Percentiles rank a stretch among this genome's conserved stretches.
Evolutionary conservation across 1,284 basidiomycete species (phyloP).

Genomic region (Chondrostereum purpureum): DNA sequence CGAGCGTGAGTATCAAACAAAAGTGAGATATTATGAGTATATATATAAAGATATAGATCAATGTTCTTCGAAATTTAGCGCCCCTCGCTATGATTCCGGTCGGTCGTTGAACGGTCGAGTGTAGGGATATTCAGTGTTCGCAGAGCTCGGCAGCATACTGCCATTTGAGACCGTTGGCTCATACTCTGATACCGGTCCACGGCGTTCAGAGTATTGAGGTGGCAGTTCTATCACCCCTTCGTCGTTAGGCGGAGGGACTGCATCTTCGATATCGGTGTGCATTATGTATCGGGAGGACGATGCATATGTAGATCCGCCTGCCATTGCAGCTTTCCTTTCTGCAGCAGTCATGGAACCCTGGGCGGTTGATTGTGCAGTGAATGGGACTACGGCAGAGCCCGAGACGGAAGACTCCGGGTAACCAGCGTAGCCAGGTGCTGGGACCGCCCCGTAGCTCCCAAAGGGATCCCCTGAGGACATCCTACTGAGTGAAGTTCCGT

Average conservation of each 20-base stretch:
- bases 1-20: too few relatives aligned
- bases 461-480: too few relatives aligned
- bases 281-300: conserved; percentile 57
- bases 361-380: conserved; percentile 7
- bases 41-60: too few relatives aligned
- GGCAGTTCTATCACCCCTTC: conserved; percentile 67
- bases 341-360: conserved; percentile 25
- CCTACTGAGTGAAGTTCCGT: background rate
- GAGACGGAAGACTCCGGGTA: background rate
- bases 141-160: too few relatives aligned
- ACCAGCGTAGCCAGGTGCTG: background rate
- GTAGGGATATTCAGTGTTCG: too few relatives aligned
- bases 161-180: too few relatives aligned
- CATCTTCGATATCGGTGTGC: conserved; percentile 66
- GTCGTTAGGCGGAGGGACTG: conserved; percentile 34
- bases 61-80: too few relatives aligned
- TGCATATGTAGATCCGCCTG: conserved; percentile 34
- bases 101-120: too few relatives aligned
- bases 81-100: too few relatives aligned
- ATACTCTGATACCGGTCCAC: background rate
- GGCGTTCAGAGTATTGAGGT: conserved; percentile 59
- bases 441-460: background rate
- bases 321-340: conserved; percentile 46
- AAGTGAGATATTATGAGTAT: too few relatives aligned
- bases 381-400: conserved; percentile 11